phyloP scores from a whole-genome alignment of 1,284 basidiomycete species.

The Chalciporus sp. region DNA sequence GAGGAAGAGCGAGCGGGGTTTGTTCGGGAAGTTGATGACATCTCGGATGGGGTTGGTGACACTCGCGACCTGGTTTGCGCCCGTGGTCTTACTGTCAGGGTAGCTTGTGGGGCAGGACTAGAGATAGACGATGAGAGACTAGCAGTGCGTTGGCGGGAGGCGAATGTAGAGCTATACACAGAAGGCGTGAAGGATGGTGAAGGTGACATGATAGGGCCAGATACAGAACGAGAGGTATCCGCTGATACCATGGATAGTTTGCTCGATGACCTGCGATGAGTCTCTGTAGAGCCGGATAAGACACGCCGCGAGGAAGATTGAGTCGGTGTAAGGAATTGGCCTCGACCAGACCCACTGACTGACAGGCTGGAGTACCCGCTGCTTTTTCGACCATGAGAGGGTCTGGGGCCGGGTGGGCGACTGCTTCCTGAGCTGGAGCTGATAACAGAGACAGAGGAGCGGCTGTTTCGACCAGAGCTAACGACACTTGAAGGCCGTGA shows the following conservation, averaged over 20 bases:
- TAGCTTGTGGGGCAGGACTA: constrained; percentile 38
- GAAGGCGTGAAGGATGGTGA: constrained; percentile 38
- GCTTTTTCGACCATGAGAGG: constrained; percentile 40
- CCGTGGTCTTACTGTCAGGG: constrained; percentile 42
- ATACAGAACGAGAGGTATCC: constrained; percentile 35
- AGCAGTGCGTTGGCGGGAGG: constrained; percentile 77
- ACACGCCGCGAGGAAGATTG: constrained; percentile 46
- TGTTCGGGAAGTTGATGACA: constrained; percentile 46
- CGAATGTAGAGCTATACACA: constrained; percentile 66
- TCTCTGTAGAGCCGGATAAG: constrained; percentile 47
- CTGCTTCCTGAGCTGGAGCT: constrained; percentile 27
- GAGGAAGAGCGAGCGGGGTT: constrained; percentile 44
- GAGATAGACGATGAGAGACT: constrained; percentile 54
- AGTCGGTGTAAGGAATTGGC: constrained; percentile 52
- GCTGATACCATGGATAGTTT: constrained; percentile 32
- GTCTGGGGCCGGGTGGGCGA: constrained; percentile 26
- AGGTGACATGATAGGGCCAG: constrained; percentile 35
- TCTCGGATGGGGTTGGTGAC: constrained; percentile 62
- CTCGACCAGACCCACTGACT: constrained; percentile 38
- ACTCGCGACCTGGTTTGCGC: constrained; percentile 46
- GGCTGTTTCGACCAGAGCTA: constrained; percentile 59
- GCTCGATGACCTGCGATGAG: constrained; percentile 39
- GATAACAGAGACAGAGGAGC: constrained; percentile 42
- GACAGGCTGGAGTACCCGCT: constrained; percentile 56
- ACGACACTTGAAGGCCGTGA: constrained; percentile 67